These are phyloP conservation scores for Sordariomycetes sp. DNA, from an alignment of 2,329 filamentous ascomycete genomes.

Conservation along the genomic window DNA sequence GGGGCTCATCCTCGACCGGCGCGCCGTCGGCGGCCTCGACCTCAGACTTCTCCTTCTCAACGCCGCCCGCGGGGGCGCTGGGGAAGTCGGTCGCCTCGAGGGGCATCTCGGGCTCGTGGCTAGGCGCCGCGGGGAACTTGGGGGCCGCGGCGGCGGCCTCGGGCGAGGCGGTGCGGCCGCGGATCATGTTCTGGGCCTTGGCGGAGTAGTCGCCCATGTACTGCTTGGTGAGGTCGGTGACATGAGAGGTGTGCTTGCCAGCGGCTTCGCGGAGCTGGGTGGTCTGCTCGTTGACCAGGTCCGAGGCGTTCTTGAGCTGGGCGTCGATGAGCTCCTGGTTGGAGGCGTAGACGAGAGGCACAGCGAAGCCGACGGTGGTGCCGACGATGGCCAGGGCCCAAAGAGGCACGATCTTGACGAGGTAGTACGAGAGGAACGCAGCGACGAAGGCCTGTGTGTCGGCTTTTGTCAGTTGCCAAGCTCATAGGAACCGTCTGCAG, in stretches of 20 bases:
- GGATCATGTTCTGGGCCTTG: slow-evolving; percentile 56
- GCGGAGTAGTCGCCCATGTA: slow-evolving; percentile 57
- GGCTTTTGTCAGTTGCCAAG: background rate
- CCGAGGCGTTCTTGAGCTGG: slow-evolving; percentile 45
- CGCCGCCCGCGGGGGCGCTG: background rate
- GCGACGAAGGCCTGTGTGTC: slow-evolving; percentile 41
- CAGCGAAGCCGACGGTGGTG: slow-evolving; percentile 49
- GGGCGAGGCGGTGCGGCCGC: slow-evolving; percentile 33
- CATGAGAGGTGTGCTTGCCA: slow-evolving; percentile 52
- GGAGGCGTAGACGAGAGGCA: slow-evolving; percentile 52
- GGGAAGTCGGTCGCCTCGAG: slow-evolving; percentile 1
- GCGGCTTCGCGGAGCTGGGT: slow-evolving; percentile 50
- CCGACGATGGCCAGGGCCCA: slow-evolving; percentile 56
- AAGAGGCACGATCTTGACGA: slow-evolving; percentile 60
- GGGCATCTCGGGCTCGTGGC: background rate
- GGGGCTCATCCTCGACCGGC: background rate
- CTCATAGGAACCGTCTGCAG: too few relatives aligned
- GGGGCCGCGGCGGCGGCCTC: slow-evolving; percentile 22
- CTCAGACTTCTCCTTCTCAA: background rate
- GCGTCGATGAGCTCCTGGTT: slow-evolving; percentile 62
- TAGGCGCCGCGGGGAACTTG: slow-evolving; percentile 12
- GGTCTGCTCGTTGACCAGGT: slow-evolving; percentile 52
- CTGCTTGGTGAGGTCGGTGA: slow-evolving; percentile 54
- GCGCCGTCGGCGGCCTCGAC: background rate
- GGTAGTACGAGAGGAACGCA: slow-evolving; percentile 55